Evolutionary conservation across 75 land plant genomes (phyloP), one percentile per base, ranked within the genome.

Genomic region (Cryptomeria japonica): DNA sequence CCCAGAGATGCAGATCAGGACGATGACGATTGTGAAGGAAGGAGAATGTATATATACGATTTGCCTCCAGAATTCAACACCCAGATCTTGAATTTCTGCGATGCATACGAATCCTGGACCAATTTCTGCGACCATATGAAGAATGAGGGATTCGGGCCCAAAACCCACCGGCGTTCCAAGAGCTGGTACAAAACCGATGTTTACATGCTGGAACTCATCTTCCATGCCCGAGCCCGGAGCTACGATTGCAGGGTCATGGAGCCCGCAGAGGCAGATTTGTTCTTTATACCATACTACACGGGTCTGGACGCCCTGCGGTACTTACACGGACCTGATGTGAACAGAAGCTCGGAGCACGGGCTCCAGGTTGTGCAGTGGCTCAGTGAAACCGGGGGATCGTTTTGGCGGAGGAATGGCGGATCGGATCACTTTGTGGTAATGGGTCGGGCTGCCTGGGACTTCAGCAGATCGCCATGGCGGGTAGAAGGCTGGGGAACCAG

Each of bases 211-310:
- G 92, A 91, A 68, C 89, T 91, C 70, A 91, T 91, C 42, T 91
- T 91, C 49, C 89, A 84, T 64, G 75, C 47, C 38, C 49, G 92
- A 18, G 78, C 91, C 89, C 80, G 51, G 51, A 79, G 34, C 1
- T 96, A 97, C 91, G 92, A 95, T 1, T 97, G 97, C 87, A 92
- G 94, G 41, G 87, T 91, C 10, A n/a, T 68, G 31, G 85, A 89
- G 34, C 92, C 95, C 16, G 46, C 41, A 49, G 37, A 41, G n/a
- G 95, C 97, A 78, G 90, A 93, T 83, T 95, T 95, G 31, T 85
- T 97, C 80, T 97, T 77, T 87, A 87, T 97, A 70, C 99, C 99
- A 14, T 97, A 96, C 89, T 97, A 94, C 88, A 92, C 93, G 58
- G 93, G 88, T 84, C 64, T 94, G 53, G 97, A 94, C 87, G 91